Evolutionary conservation across 2,329 filamentous ascomycete genomes (phyloP), one percentile per base, ranked within the genome.

Genomic region (Stagonosporopsis chrysanthemi): DNA sequence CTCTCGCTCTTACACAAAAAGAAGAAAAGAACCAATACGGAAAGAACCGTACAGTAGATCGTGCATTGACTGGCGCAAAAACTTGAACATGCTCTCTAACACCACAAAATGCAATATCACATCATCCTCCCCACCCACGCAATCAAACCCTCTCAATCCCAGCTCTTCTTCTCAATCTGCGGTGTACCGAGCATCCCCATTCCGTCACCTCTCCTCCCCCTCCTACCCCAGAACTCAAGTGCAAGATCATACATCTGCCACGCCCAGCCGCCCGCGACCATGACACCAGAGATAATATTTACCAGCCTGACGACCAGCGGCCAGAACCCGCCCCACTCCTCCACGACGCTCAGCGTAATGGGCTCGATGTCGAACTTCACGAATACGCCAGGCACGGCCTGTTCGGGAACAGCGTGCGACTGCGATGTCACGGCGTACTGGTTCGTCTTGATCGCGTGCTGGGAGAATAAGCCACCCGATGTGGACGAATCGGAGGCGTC

Each of bases 281-380:
- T 81, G 19, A 97, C 92, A 14, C 95, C 95, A 58, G 88, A 91
- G 11, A 97, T 83, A 17, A 98, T 90, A 77, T 99, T 99, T 64
- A 98, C 88, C 47, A 97, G 79, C 73, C 94, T 88, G 64, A 98
- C 84, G 41, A 93, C 60, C 67, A 99, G 86, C 23, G 84, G 82
- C 63, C 97, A 78, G 56, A 97, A 81, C 40, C 90, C 84, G 55
- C 89, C 88, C 71, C 92, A 87, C 70, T 88, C 87, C 80, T 98
- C 94, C 60, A 89, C 89, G 39, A 99, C 89, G 26, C 90, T 88
- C 50, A 99, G 82, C 75, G 95, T 81, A 68, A 99, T 93, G 1
- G 95, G 95, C 82, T 99, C 95, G 68, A 99, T 97, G 75, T 98
- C 94, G 79, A 96, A 99, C 81, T 98, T 99, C 84, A 99, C 91